These are phyloP conservation scores for Auriscalpium microsporum DNA, from an alignment of 768 basidiomycete genomes.

Conservation along the genomic window DNA sequence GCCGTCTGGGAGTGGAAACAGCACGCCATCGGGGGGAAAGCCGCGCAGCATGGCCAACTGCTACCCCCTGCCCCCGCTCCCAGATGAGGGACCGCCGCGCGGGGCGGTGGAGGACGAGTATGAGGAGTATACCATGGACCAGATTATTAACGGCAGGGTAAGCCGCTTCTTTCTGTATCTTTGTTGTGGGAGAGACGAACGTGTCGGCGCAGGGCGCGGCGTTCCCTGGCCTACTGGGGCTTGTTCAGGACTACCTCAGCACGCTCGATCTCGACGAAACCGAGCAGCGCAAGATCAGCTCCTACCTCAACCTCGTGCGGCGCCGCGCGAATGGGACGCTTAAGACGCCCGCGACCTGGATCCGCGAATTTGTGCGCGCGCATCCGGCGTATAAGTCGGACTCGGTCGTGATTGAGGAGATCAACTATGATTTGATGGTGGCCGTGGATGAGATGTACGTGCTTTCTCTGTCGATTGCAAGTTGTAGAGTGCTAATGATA, in stretches of 20 bases:
- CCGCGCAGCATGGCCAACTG: conserved; percentile 66
- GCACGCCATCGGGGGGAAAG: conserved; percentile 31
- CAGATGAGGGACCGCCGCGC: conserved; percentile 33
- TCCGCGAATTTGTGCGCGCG: conserved; percentile 80
- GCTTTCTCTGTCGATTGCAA: background rate
- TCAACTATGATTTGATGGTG: conserved; percentile 88
- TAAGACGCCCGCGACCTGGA: conserved; percentile 86
- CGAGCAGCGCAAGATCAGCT: conserved; percentile 53
- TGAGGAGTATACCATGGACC: conserved; percentile 84
- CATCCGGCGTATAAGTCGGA: conserved; percentile 91
- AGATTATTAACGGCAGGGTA: conserved; percentile 93
- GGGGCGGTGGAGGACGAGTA: conserved; percentile 72
- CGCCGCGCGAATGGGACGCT: conserved; percentile 74
- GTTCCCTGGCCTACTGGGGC: conserved; percentile 75
- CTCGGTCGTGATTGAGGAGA: conserved; percentile 84
- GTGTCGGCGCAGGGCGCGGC: conserved; percentile 34
- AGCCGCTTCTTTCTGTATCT: conserved; percentile 5
- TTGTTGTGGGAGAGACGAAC: no score
- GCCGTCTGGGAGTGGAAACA: conserved; percentile 9
- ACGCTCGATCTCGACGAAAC: conserved; percentile 68
- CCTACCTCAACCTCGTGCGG: conserved; percentile 75
- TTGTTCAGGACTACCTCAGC: conserved; percentile 79
- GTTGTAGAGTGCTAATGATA: background rate
- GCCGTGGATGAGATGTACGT: conserved; percentile 88
- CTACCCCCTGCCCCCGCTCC: conserved; percentile 52